phyloP scores from a whole-genome alignment of 2,329 filamentous ascomycete genomes.

The Davidsoniella virescens region DNA sequence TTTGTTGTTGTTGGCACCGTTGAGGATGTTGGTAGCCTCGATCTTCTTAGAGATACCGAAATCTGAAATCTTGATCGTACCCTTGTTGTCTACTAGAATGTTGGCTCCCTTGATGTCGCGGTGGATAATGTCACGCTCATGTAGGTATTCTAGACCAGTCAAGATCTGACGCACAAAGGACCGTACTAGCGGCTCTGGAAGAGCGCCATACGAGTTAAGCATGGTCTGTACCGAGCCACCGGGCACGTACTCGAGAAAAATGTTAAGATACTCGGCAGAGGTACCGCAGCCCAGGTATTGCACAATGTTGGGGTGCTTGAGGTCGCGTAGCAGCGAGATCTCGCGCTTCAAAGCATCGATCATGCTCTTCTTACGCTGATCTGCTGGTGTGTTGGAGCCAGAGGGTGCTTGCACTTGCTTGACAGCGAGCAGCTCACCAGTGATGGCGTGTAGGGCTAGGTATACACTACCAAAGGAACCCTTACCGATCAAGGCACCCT shows the following conservation, averaged over 20 bases:
- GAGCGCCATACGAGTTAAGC: slow-evolving; percentile 93
- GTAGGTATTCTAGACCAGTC: slow-evolving; percentile 79
- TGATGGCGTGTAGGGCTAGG: slow-evolving; percentile 85
- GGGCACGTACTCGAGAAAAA: slow-evolving; percentile 98
- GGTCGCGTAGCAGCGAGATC: slow-evolving; percentile 80
- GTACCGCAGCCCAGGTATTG: slow-evolving; percentile 94
- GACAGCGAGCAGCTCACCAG: slow-evolving; percentile 91
- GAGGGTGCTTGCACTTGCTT: slow-evolving; percentile 92
- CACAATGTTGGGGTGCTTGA: slow-evolving; percentile 94
- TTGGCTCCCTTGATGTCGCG: slow-evolving; percentile 98
- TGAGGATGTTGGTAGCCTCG: slow-evolving; percentile 74
- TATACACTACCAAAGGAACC: slow-evolving; percentile 95
- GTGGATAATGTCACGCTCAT: slow-evolving; percentile 91
- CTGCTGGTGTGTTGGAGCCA: slow-evolving; percentile 62
- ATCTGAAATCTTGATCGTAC: slow-evolving; percentile 96
- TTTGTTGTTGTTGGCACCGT: slow-evolving; percentile 48
- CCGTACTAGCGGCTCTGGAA: slow-evolving; percentile 82
- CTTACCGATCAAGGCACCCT: slow-evolving; percentile 90
- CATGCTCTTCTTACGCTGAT: slow-evolving; percentile 93
- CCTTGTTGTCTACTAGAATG: slow-evolving; percentile 96
- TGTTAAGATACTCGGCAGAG: slow-evolving; percentile 83
- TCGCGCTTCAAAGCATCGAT: slow-evolving; percentile 93
- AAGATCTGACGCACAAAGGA: slow-evolving; percentile 96
- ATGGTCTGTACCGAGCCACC: slow-evolving; percentile 96
- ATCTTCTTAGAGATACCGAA: slow-evolving; percentile 98